Conservation (phyloP, 2,329 filamentous ascomycete genomes). For the Penicillium expansum region DNA sequence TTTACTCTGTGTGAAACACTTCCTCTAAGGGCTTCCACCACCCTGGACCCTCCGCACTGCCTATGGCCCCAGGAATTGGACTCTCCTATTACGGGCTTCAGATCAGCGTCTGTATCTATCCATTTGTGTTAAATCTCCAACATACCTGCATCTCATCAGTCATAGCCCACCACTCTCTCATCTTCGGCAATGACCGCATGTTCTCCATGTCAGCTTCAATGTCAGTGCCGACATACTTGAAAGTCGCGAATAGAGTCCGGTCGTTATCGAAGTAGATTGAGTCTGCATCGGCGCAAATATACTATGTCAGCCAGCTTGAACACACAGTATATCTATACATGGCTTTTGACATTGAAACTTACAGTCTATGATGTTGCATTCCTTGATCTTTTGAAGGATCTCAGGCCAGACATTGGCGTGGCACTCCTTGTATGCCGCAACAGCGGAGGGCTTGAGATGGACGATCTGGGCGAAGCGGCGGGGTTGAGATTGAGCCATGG, state of each 20-base stretch:
- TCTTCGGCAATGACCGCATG: slow-evolving; percentile 70
- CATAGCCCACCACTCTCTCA: slow-evolving; percentile 77
- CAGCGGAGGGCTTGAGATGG: slow-evolving; percentile 64
- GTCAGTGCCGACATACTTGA: slow-evolving; percentile 75
- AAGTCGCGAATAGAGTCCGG: slow-evolving; percentile 67
- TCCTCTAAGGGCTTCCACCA: slow-evolving; percentile 40
- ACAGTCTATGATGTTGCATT: slow-evolving; percentile 73
- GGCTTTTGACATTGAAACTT: slow-evolving; percentile 24
- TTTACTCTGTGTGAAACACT: slow-evolving; percentile 34
- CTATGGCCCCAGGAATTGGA: slow-evolving; percentile 30
- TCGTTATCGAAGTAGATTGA: slow-evolving; percentile 69
- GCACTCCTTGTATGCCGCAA: slow-evolving; percentile 69
- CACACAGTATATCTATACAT: neutral
- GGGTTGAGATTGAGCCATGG: slow-evolving; percentile 22
- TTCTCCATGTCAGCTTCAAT: slow-evolving; percentile 72
- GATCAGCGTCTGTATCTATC: slow-evolving; percentile 4
- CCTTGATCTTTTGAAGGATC: slow-evolving; percentile 71
- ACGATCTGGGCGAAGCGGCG: slow-evolving; percentile 67
- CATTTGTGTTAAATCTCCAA: neutral
- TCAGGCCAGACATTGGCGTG: slow-evolving; percentile 75
- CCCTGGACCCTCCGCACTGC: slow-evolving; percentile 35
- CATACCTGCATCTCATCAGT: slow-evolving; percentile 69
- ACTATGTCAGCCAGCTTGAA: neutral
- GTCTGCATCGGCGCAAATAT: slow-evolving; percentile 47
- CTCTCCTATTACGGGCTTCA: slow-evolving; percentile 26